A percentile compares a stretch with the other conserved stretches of the same genome.
phyloP scores from a whole-genome alignment of 106 monocot species.

The Allium cepa region DNA sequence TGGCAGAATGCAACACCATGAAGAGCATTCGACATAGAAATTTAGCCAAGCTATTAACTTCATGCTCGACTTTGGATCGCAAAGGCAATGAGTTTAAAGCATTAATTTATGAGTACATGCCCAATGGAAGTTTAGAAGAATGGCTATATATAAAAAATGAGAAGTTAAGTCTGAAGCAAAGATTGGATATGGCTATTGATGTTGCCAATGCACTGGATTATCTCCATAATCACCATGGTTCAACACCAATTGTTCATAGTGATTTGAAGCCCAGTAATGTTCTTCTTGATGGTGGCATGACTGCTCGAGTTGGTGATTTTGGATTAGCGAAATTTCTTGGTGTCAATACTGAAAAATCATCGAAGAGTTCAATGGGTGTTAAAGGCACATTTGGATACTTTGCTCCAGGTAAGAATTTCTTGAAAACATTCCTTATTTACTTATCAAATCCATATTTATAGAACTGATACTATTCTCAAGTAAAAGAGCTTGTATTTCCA shows the following conservation, averaged over 20 bases:
- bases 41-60: constrained; percentile 35
- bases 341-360: not conserved
- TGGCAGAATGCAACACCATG: constrained; percentile 44
- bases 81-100: constrained; percentile 38
- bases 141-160: constrained; percentile 24
- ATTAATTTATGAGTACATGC: constrained; percentile 35
- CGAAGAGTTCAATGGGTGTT: constrained; percentile 5
- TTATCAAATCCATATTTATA: too few species aligned
- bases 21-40: constrained; percentile 41
- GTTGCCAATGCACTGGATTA: constrained; percentile 20
- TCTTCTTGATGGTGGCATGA: constrained; percentile 19
- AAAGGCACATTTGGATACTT: constrained; percentile 47
- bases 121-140: constrained; percentile 41
- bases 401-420: constrained; percentile 29
- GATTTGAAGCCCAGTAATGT: constrained; percentile 26
- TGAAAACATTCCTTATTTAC: too few species aligned
- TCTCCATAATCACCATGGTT: constrained; percentile 10
- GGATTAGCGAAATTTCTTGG: constrained; percentile 19
- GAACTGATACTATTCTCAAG: too few species aligned
- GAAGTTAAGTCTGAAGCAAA: constrained; percentile 8
- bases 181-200: constrained; percentile 17
- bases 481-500: too few species aligned
- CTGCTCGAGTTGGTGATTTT: constrained; percentile 30
- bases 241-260: constrained; percentile 12
- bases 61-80: constrained; percentile 26